phyloP scores from a whole-genome alignment of 2,329 filamentous ascomycete species.

The Akanthomyces muscarius region DNA sequence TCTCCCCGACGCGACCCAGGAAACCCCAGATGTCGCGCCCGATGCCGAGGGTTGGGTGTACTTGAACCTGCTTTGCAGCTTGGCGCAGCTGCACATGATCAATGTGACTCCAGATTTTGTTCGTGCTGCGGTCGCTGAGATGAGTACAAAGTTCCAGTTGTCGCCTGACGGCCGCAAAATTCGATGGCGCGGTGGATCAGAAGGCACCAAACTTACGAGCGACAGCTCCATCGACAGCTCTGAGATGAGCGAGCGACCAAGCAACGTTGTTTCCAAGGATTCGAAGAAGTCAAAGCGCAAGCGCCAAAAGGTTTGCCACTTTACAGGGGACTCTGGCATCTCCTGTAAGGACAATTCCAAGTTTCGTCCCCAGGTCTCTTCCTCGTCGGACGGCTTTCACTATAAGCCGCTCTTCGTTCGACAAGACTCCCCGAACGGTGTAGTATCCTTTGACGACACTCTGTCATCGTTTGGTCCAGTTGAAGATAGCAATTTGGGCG shows the following conservation, averaged over 20 bases:
- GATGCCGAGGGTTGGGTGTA: constrained; percentile 77
- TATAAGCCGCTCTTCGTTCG: constrained; percentile 62
- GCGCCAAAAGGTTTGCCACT: constrained; percentile 40
- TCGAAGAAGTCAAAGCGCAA: constrained; percentile 44
- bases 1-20: constrained; percentile 36
- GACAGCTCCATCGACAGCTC: constrained; percentile 54
- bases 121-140: constrained; percentile 63
- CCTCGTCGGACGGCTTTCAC: constrained; percentile 50
- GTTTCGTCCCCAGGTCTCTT: constrained; percentile 35
- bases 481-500: constrained; percentile 47
- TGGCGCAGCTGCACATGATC: constrained; percentile 81
- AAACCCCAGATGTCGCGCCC: constrained; percentile 47
- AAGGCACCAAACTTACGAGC: constrained; percentile 62
- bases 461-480: constrained; percentile 44
- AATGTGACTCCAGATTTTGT: constrained; percentile 79
- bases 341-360: constrained; percentile 39
- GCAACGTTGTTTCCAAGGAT: constrained; percentile 44
- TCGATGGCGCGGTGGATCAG: constrained; percentile 68
- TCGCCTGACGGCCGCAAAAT: constrained; percentile 75
- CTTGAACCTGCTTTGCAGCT: constrained; percentile 71
- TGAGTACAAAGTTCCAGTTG: constrained; percentile 72
- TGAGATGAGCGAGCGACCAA: constrained; percentile 39
- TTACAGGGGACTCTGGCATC: constrained; percentile 32
- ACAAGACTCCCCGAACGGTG: constrained; percentile 43
- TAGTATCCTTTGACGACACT: constrained; percentile 46